Evolutionary conservation across 2,329 filamentous ascomycete genomes (phyloP).

Genomic region (Pezicula neosporulosa): DNA sequence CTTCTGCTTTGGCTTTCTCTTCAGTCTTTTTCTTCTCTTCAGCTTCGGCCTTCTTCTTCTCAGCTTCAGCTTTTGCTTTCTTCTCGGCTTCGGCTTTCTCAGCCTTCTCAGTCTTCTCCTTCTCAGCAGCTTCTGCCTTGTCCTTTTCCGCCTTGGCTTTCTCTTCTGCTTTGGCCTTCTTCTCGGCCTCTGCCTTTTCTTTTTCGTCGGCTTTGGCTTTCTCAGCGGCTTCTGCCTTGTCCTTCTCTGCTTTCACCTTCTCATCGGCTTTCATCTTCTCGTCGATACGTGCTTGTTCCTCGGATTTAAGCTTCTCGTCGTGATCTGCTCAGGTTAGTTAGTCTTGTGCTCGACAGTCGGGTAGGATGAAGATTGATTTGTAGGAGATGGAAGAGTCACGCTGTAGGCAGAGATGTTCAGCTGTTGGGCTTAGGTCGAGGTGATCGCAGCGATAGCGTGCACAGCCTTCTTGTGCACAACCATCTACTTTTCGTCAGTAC

Average conservation of each 20-base stretch:
- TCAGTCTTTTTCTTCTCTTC: neutral
- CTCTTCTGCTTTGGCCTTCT: too few relatives aligned
- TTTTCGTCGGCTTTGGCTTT: too few relatives aligned
- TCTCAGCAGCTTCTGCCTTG: neutral
- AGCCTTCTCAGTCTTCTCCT: neutral
- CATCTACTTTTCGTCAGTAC: neutral
- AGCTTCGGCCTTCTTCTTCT: neutral
- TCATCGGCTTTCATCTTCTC: too few relatives aligned
- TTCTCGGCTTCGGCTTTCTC: neutral
- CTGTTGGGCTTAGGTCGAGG: neutral
- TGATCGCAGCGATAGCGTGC: neutral
- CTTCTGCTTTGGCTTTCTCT: neutral
- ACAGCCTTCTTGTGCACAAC: neutral
- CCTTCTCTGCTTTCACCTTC: too few relatives aligned
- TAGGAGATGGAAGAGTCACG: neutral
- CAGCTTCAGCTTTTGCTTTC: neutral
- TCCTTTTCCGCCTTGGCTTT: too few relatives aligned
- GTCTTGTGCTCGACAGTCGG: neutral
- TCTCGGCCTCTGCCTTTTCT: too few relatives aligned
- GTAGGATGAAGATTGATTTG: neutral
- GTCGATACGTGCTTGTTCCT: too few relatives aligned
- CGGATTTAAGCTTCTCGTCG: neutral
- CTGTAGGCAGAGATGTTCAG: neutral
- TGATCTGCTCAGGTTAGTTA: neutral
- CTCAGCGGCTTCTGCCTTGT: too few relatives aligned